Evolutionary conservation across 306 rosid species (phyloP).

Genomic region (Malus sieversii): DNA sequence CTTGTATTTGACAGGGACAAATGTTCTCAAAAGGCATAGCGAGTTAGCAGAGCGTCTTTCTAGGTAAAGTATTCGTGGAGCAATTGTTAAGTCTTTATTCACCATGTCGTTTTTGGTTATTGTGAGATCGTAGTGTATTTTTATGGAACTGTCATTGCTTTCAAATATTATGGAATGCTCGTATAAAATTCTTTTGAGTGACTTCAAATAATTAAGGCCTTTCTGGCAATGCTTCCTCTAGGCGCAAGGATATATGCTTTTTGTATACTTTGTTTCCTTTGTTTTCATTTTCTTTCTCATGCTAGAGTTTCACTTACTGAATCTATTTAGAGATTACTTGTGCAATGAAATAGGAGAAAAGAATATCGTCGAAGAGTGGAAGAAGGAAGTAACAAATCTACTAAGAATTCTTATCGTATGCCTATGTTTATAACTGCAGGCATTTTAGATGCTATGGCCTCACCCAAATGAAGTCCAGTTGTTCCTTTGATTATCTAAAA

Average conservation of each 20-base stretch:
- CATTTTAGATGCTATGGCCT: not conserved
- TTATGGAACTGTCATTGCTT: not conserved
- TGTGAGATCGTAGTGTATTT: not conserved
- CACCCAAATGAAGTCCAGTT: not conserved
- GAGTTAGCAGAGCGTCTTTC: conserved; percentile 80
- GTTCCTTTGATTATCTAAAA: not conserved
- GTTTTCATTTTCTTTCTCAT: not conserved
- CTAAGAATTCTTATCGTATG: not conserved
- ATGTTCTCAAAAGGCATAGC: conserved; percentile 73
- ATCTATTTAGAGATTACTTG: not conserved
- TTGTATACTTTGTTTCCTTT: not conserved
- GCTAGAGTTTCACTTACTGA: not conserved
- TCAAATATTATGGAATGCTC: not conserved
- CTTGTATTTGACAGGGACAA: conserved; percentile 46
- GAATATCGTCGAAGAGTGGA: not conserved
- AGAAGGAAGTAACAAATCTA: not conserved
- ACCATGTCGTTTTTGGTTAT: not conserved
- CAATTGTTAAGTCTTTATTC: conserved; percentile 1
- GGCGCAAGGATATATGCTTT: not conserved
- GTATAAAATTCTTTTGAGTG: not conserved
- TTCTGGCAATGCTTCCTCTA: not conserved
- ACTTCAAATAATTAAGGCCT: not conserved
- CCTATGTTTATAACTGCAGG: not conserved
- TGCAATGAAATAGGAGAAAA: not conserved
- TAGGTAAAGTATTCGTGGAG: conserved; percentile 35